Conservation (phyloP, 768 basidiomycete species). For the Pholiota molesta region DNA sequence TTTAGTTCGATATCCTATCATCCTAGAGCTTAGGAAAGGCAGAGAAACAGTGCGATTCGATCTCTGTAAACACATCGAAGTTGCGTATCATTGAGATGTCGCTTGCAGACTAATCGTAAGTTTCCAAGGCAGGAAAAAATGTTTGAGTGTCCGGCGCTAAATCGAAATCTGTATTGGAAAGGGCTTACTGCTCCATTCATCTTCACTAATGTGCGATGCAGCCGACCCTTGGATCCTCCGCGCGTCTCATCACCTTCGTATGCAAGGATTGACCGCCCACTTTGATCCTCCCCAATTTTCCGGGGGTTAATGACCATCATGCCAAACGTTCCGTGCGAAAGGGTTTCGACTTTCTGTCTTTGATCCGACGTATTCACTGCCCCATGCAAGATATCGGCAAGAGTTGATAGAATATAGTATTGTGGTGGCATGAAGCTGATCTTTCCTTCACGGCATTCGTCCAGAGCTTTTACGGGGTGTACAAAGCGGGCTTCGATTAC, state of each 20-base stretch:
- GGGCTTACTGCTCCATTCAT: conserved; percentile 54
- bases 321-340: conserved; percentile 63
- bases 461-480: conserved; percentile 54
- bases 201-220: conserved; percentile 59
- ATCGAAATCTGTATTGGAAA: not conserved
- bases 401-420: conserved; percentile 67
- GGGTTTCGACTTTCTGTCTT: conserved; percentile 41
- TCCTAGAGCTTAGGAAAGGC: conserved; percentile 32
- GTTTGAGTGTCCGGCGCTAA: not conserved
- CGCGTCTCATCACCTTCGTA: conserved; percentile 75
- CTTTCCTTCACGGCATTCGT: conserved; percentile 49
- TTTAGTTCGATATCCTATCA: conserved; percentile 14
- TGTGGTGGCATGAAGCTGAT: conserved; percentile 77
- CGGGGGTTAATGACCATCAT: conserved; percentile 61
- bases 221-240: conserved; percentile 59
- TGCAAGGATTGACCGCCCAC: conserved; percentile 52
- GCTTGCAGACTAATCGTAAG: conserved; percentile 42
- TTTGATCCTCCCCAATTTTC: conserved; percentile 38
- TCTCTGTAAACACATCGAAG: conserved; percentile 65
- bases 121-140: not conserved
- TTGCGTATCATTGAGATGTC: conserved; percentile 61
- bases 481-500: conserved; percentile 71
- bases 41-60: conserved; percentile 38
- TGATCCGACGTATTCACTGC: conserved; percentile 45
- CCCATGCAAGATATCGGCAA: conserved; percentile 54